These are phyloP conservation scores for Cicer arietinum DNA, from an alignment of 306 rosid genomes.

Conservation along the genomic window DNA sequence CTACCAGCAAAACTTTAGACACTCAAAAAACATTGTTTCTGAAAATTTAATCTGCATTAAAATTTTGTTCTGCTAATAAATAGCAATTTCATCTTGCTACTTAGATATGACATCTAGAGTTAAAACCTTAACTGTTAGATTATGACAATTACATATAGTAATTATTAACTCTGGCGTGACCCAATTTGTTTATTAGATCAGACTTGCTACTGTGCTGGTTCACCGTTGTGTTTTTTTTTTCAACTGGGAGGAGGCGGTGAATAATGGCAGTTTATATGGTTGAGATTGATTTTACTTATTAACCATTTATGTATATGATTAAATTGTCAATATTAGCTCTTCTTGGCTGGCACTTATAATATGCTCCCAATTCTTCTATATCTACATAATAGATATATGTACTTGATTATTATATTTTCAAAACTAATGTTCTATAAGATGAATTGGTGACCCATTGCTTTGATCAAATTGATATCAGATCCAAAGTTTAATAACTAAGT, in stretches of 20 bases:
- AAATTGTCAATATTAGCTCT: not conserved
- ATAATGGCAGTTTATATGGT: not conserved
- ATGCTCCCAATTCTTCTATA: conserved; percentile 26
- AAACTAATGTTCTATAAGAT: not conserved
- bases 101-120: conserved; percentile 15
- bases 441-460: conserved; percentile 7
- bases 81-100: not conserved
- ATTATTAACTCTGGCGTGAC: not conserved
- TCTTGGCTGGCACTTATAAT: not conserved
- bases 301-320: not conserved
- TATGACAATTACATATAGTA: not conserved
- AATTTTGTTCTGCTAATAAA: not conserved
- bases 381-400: conserved; percentile 1
- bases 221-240: not conserved
- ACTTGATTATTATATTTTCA: not conserved
- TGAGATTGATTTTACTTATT: not conserved
- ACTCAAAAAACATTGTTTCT: conserved; percentile 2
- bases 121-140: not conserved
- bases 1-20: conserved; percentile 11
- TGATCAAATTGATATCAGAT: conserved; percentile 18
- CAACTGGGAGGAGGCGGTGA: not conserved
- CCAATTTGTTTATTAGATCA: not conserved
- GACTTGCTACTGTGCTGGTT: not conserved
- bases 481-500: conserved; percentile 4
- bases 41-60: conserved; percentile 13